phyloP scores from a whole-genome alignment of 2,329 filamentous ascomycete genomes.

The Alternaria sp. region DNA sequence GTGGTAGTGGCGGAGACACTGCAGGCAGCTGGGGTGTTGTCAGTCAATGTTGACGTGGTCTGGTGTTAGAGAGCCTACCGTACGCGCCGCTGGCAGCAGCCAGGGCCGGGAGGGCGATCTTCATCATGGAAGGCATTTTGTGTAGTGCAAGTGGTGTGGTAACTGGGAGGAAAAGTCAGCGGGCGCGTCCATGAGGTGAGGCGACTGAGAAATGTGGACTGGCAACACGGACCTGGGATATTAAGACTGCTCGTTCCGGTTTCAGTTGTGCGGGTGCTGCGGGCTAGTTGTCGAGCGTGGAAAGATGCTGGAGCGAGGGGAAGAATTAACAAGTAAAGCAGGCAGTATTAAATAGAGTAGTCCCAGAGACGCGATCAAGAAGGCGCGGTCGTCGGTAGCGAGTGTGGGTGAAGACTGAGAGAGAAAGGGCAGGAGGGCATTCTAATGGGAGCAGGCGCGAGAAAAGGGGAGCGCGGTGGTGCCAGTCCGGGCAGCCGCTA shows the following conservation, averaged over 20 bases:
- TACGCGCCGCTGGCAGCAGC: conserved; percentile 59
- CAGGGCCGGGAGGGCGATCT: conserved; percentile 63
- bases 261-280: conserved; percentile 14
- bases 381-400: conserved; percentile 31
- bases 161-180: conserved; percentile 37
- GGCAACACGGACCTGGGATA: conserved; percentile 40
- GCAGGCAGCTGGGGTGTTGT: conserved; percentile 45
- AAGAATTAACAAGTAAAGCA: conserved; percentile 46
- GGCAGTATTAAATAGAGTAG: conserved; percentile 38
- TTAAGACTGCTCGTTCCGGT: conserved; percentile 43
- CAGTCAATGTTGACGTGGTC: conserved; percentile 15
- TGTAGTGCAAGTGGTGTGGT: conserved; percentile 21
- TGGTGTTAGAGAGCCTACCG: conserved; percentile 48
- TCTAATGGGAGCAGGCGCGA: conserved; percentile 12
- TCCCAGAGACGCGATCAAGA: conserved; percentile 26
- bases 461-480: conserved; percentile 29
- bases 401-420: conserved; percentile 29
- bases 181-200: conserved; percentile 17
- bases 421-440: conserved; percentile 14
- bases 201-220: conserved; percentile 18
- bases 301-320: conserved; percentile 48
- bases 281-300: conserved; percentile 31
- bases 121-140: conserved; percentile 60
- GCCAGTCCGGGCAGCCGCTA: conserved; percentile 18
- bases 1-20: conserved; percentile 58